phyloP scores from a whole-genome alignment of 306 rosid genomes.

The Cucurbita moschata region DNA sequence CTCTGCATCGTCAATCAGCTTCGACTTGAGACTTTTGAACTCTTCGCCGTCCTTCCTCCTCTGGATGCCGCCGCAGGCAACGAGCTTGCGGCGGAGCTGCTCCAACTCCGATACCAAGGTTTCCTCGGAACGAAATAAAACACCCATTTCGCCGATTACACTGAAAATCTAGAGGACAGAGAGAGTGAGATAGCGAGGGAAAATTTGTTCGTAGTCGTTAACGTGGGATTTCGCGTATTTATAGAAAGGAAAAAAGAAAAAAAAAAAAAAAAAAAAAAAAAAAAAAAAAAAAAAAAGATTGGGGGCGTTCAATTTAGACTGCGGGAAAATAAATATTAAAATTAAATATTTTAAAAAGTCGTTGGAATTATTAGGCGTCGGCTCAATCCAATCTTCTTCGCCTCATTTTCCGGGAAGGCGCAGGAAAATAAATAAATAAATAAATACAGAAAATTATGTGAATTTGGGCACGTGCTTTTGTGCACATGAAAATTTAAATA shows the following conservation, averaged over 20 bases:
- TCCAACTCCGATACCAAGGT: conserved; percentile 26
- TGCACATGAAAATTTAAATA: too few species aligned
- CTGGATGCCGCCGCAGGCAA: conserved; percentile 30
- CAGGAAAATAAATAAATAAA: not conserved
- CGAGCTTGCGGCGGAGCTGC: conserved; percentile 23
- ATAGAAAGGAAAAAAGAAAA: not conserved
- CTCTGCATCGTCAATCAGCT: conserved; percentile 1
- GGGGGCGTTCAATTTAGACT: not conserved
- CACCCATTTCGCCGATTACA: conserved; percentile 33
- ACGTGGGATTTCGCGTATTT: not conserved
- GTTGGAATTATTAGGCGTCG: not conserved
- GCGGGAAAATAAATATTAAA: not conserved
- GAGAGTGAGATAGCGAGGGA: not conserved
- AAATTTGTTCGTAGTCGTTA: not conserved
- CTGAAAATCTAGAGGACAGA: not conserved
- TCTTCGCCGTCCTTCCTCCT: conserved; percentile 33
- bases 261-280: not conserved
- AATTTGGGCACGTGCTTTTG: too few species aligned
- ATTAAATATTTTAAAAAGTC: not conserved
- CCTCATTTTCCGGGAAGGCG: not conserved
- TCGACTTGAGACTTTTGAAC: not conserved
- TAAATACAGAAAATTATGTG: too few species aligned
- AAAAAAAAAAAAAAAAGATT: not conserved
- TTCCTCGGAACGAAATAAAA: conserved; percentile 26
- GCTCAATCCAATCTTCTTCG: not conserved